A percentile compares a stretch with the other conserved stretches of the same genome.
Evolutionary conservation across 441 rosid species (phyloP).

Genomic region (Raphanus hybrid): DNA sequence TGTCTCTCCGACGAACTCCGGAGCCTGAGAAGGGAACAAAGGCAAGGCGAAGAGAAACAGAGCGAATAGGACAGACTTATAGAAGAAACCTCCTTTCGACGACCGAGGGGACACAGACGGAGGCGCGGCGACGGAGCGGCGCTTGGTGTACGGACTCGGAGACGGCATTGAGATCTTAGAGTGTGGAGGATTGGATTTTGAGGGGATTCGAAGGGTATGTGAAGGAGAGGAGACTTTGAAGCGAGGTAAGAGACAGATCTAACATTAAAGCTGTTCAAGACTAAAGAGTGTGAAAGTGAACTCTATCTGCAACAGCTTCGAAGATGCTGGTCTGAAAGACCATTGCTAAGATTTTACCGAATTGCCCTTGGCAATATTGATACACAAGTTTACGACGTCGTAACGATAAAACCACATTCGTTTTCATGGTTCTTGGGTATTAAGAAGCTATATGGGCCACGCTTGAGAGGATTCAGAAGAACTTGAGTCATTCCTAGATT

Average conservation of each 20-base stretch:
- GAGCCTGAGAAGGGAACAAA: constrained; percentile 77
- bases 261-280: constrained; percentile 22
- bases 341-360: constrained; percentile 51
- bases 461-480: not conserved
- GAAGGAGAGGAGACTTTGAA: constrained; percentile 75
- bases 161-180: constrained; percentile 56
- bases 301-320: constrained; percentile 38
- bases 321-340: constrained; percentile 27
- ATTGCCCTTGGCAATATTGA: constrained; percentile 39
- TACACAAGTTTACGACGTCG: constrained; percentile 8
- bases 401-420: not conserved
- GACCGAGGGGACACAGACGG: constrained; percentile 29
- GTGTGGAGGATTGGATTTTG: constrained; percentile 2
- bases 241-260: constrained; percentile 55
- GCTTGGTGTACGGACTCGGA: constrained; percentile 40
- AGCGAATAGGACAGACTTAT: constrained; percentile 57
- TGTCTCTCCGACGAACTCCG: constrained; percentile 60
- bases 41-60: constrained; percentile 71
- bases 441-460: not conserved
- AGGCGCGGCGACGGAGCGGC: constrained; percentile 19
- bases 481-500: not conserved
- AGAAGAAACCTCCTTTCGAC: constrained; percentile 41
- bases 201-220: constrained; percentile 28
- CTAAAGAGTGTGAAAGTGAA: constrained; percentile 30
- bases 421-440: not conserved